Evolutionary conservation across 306 rosid genomes (phyloP), one percentile per base, ranked within the genome.

Genomic region (Abrus pulchellus): DNA sequence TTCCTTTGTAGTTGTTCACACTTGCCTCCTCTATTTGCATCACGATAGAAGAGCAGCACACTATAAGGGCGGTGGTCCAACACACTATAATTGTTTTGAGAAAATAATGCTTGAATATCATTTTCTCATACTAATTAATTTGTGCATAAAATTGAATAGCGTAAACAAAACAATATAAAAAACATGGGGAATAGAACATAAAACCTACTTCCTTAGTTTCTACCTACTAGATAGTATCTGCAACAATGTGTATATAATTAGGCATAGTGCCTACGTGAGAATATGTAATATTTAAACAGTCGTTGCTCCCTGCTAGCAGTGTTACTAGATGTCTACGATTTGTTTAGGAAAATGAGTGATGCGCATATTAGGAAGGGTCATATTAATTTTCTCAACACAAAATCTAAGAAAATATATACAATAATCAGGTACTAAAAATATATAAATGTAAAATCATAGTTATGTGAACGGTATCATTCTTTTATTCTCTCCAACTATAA

Each of bases 181-280:
- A 72, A 9, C 1, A 52, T 12, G 4, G 7, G 1, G 8, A 12
- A 49, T 2, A 32, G 4, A 40, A 44, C 52, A 67, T 43, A 43
- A 9, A 67, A 67, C 72, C 72, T 67, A 9, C 10, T 9, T 9
- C 9, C 9, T 8, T 9, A 49, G 44, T 56, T 48, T 5, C 8
- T 56, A 40, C 28, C 55, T 6, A 56, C 43, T 5, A 44, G 56
- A 44, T 59, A 34, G 33, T 74, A 33, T 44, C 32, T 59, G 69
- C 69, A 45, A 32, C 60, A n/a, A 33, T 52, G 70, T 60, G 45
- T 57, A 29, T 27, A 10, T n/a, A 40, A 65, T 38, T 74, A 74
- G 69, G 57, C 32, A 40, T 41, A 50, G 78, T 54, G 3, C 48
- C 53, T 27, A 9, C 34, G 38, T 8, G 7, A 36, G 77, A 28